Evolutionary conservation across 345 rosid species (phyloP).

Genomic region (Hibiscus trionum): DNA sequence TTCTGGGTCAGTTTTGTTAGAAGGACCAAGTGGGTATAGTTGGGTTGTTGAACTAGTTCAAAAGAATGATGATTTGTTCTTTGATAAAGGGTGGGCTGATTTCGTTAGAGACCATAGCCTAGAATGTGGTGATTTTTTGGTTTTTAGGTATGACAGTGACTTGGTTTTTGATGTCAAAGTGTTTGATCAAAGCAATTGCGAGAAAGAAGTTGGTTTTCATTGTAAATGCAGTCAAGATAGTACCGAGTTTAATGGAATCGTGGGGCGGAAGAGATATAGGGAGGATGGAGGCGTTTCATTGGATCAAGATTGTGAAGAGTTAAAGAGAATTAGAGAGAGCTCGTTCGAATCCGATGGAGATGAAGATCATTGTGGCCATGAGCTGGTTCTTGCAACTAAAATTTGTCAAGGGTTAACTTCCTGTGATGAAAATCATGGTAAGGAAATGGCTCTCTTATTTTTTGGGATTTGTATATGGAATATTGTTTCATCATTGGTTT

Average conservation of each 20-base stretch:
- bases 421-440: slow-evolving; percentile 26
- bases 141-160: slow-evolving; percentile 50
- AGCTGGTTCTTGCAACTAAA: not conserved
- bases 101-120: slow-evolving; percentile 41
- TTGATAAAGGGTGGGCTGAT: slow-evolving; percentile 40
- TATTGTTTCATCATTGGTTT: not conserved
- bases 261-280: slow-evolving; percentile 31
- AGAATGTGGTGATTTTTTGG: slow-evolving; percentile 45
- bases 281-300: slow-evolving; percentile 22
- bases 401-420: slow-evolving; percentile 5
- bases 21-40: slow-evolving; percentile 47
- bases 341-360: slow-evolving; percentile 6
- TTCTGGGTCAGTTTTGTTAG: slow-evolving; percentile 32
- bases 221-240: slow-evolving; percentile 32
- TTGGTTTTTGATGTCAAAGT: slow-evolving; percentile 46
- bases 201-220: slow-evolving; percentile 46
- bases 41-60: slow-evolving; percentile 38
- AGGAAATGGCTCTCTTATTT: not conserved
- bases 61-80: slow-evolving; percentile 23
- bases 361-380: not conserved
- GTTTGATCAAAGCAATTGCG: slow-evolving; percentile 44
- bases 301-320: slow-evolving; percentile 17
- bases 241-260: slow-evolving; percentile 10
- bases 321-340: slow-evolving; percentile 20
- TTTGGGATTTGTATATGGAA: not conserved